These are phyloP conservation scores for Tetracladium maxilliforme DNA, from an alignment of 2,329 filamentous ascomycete species.

Conservation along the genomic window DNA sequence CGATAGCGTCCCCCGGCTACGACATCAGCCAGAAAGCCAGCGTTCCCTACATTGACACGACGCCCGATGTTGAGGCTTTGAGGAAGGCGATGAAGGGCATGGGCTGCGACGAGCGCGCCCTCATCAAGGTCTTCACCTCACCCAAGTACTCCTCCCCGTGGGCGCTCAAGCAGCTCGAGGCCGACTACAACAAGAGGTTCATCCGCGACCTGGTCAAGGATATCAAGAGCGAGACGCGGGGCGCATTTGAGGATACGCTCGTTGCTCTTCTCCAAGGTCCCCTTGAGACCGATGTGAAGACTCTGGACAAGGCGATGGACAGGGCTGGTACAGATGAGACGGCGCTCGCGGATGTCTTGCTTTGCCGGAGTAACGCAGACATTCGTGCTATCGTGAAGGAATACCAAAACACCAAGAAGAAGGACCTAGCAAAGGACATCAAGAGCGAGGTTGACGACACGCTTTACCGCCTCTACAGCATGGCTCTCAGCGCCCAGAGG, in stretches of 20 bases:
- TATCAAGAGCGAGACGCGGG: constrained; percentile 61
- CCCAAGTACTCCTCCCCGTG: too few species aligned
- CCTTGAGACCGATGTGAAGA: constrained; percentile 58
- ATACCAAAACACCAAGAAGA: constrained; percentile 55
- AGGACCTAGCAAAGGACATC: constrained; percentile 58
- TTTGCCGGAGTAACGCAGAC: constrained; percentile 76
- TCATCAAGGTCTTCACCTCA: constrained; percentile 61
- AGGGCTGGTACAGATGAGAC: constrained; percentile 77
- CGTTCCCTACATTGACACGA: constrained; percentile 53
- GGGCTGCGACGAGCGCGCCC: constrained; percentile 68
- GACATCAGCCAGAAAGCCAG: constrained; percentile 55
- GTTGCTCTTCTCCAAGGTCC: constrained; percentile 70
- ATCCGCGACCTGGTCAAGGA: constrained; percentile 59
- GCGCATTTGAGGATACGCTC: constrained; percentile 61
- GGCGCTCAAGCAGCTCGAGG: constrained; percentile 58
- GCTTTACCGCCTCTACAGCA: constrained; percentile 73
- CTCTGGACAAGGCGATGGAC: constrained; percentile 56
- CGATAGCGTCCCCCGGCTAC: constrained; percentile 63
- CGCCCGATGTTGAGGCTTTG: constrained; percentile 53
- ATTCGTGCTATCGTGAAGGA: constrained; percentile 70
- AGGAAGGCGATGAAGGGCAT: constrained; percentile 86
- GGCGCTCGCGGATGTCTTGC: constrained; percentile 73
- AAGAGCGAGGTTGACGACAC: constrained; percentile 70
- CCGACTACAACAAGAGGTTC: constrained; percentile 50
- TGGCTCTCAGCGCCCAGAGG: constrained; percentile 60